Base-by-base conservation (phyloP, 805 yeast species). In the Schizosaccharomyces japonicus region DNA sequence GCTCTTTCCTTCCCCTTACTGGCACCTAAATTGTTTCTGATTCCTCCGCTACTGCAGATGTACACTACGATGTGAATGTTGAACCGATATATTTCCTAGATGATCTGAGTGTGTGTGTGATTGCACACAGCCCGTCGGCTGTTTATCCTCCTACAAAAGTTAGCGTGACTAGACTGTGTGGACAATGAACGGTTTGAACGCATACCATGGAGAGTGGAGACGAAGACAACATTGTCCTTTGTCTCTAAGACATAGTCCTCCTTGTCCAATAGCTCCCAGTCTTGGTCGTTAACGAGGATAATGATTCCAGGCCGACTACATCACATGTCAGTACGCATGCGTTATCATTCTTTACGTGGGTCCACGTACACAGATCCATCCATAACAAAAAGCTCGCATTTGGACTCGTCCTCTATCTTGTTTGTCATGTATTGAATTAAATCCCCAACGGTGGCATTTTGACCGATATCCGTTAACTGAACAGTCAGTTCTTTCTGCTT, bases 211-310 rank as follows among this genome's bases (percentile, higher is more conserved):
- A 42, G 25, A 25, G 46, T 42, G 13, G 33, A 28, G 11, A 42
- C 33, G 19, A 42, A 28, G 13, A 27, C 33, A 29, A 42, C 33
- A 3, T 27, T 15, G 19, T 42, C 46, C 17, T 21, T 21, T 15
- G 21, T 23, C 27, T 42, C 33, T 7, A 29, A 30, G 15, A 10
- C 4, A 29, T 42, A 42, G 2, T 42, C 46, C 21, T 28, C 33
- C 30, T 42, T 29, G 10, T 29, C 46, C 1, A 28, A 23, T 23
- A 42, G 46, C 13, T 42, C 46, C 46, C 46, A 42, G 13, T 42
- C 46, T n/a, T 27, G 33, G 19, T 42, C 46, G 27, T 42, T 42
- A n/a, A 42, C 33, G n/a, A 42, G 15, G 33, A 42, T 30, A 28
- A 42, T 27, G 19, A 42, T 29, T 11, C 46, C 46, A 15, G 46